Evolutionary conservation across 495 filamentous ascomycete species (phyloP).

Genomic region (Penicillium diatomitis): DNA sequence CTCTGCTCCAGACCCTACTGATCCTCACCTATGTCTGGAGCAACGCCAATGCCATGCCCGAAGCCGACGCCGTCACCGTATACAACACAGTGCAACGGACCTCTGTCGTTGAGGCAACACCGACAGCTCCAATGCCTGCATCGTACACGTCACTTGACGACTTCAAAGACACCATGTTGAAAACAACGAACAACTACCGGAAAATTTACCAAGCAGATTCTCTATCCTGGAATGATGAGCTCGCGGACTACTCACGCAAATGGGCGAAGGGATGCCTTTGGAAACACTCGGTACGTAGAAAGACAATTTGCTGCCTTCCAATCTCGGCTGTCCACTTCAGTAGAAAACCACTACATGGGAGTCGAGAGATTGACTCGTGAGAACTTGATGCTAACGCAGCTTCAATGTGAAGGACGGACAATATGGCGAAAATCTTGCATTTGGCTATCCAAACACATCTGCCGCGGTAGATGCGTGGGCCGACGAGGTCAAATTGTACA

Average conservation of each 20-base stretch:
- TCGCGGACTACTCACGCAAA: conserved; percentile 45
- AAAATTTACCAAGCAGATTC: conserved; percentile 49
- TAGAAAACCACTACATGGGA: too few species aligned
- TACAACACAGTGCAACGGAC: conserved; percentile 11
- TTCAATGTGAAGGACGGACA: conserved; percentile 43
- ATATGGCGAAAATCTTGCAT: conserved; percentile 71
- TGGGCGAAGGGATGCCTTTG: conserved; percentile 50
- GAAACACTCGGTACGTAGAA: conserved; percentile 47
- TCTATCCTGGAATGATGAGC: conserved; percentile 57
- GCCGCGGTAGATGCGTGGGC: conserved; percentile 60
- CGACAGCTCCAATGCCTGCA: conserved; percentile 21
- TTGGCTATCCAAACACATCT: conserved; percentile 52
- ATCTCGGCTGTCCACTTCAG: too few species aligned
- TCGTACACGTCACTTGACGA: conserved; percentile 39
- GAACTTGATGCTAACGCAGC: too few species aligned
- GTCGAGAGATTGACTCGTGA: too few species aligned
- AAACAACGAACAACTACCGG: conserved; percentile 61
- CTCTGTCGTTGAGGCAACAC: conserved; percentile 14
- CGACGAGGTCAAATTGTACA: conserved; percentile 49
- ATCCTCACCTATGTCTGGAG: not conserved
- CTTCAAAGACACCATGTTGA: conserved; percentile 53
- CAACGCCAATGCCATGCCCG: not conserved
- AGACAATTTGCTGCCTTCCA: too few species aligned
- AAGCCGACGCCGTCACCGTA: conserved; percentile 6
- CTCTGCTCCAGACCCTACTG: not conserved